phyloP scores from a whole-genome alignment of 1,284 basidiomycete species.

The Bjerkandera adusta region DNA sequence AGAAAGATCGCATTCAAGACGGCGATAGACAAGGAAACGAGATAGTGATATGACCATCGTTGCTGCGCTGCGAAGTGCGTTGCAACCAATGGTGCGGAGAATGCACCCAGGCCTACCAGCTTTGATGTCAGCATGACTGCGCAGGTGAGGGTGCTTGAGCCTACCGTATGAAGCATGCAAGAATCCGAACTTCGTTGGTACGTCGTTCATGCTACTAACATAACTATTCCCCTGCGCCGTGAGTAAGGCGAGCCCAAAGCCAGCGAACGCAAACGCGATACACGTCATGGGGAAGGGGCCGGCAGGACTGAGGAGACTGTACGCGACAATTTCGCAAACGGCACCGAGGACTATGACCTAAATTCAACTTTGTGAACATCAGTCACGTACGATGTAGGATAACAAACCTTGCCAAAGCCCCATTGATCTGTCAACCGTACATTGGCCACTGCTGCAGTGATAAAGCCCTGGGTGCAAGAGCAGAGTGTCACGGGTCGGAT shows the following conservation, averaged over 20 bases:
- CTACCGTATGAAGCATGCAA: conserved; percentile 55
- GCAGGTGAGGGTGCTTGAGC: too few relatives aligned
- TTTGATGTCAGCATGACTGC: too few relatives aligned
- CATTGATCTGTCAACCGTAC: conserved; percentile 51
- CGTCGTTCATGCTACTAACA: conserved; percentile 43
- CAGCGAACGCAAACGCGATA: conserved; percentile 56
- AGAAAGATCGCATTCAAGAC: conserved; percentile 44
- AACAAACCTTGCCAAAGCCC: conserved; percentile 60
- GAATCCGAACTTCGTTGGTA: conserved; percentile 49
- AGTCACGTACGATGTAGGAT: neutral
- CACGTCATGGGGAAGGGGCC: conserved; percentile 69
- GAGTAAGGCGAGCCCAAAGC: conserved; percentile 52
- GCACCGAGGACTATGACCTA: too few relatives aligned
- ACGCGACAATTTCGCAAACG: conserved; percentile 45
- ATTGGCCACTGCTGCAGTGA: conserved; percentile 49
- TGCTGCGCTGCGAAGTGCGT: conserved; percentile 60
- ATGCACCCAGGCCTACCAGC: conserved; percentile 67
- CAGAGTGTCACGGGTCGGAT: too few relatives aligned
- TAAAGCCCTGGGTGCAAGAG: too few relatives aligned
- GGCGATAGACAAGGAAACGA: conserved; percentile 57
- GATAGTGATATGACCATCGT: conserved; percentile 60
- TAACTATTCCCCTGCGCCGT: conserved; percentile 59
- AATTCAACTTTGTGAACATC: too few relatives aligned
- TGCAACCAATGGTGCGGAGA: conserved; percentile 62
- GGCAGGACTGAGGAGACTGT: conserved; percentile 46